Evolutionary conservation across 1,139 yeast species (phyloP).

Genomic region (Tardiomyces digboiensis): DNA sequence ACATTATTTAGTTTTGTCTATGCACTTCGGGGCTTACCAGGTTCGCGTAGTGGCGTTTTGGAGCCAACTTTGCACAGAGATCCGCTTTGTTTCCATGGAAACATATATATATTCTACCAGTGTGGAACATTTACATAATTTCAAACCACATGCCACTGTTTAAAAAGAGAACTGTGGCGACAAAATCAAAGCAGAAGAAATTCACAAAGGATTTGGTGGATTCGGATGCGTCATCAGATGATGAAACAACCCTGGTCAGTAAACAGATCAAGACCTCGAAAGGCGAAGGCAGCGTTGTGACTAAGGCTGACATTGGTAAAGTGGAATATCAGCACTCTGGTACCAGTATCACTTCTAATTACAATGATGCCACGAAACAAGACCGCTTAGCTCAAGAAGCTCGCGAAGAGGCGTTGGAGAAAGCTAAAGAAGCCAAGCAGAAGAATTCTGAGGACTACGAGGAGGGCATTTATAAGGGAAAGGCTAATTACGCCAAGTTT

Average conservation of each 20-base stretch:
- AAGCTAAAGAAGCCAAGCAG: slow-evolving; percentile 5
- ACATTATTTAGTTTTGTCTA: slow-evolving; percentile 33
- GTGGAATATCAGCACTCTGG: background rate
- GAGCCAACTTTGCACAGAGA: no score
- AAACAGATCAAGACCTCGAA: background rate
- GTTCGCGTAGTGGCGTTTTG: no score
- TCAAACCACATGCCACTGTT: slow-evolving; percentile 17
- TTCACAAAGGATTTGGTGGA: background rate
- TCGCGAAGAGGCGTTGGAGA: slow-evolving; percentile 13
- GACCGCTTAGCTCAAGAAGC: slow-evolving; percentile 28
- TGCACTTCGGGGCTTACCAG: no score
- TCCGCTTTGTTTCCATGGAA: no score
- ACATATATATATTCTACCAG: no score
- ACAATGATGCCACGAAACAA: slow-evolving; percentile 28
- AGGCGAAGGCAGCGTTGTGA: background rate
- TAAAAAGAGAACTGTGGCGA: slow-evolving; percentile 22
- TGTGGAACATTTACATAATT: no score
- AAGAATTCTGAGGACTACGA: slow-evolving; percentile 3
- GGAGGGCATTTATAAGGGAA: slow-evolving; percentile 30
- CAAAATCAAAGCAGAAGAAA: background rate
- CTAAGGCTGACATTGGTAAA: background rate
- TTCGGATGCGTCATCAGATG: background rate
- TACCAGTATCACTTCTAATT: slow-evolving; percentile 9
- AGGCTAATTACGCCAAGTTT: slow-evolving; percentile 20
- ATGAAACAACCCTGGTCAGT: background rate